Evolutionary conservation across 306 rosid species (phyloP).

Genomic region (Psophocarpus tetragonolobus): DNA sequence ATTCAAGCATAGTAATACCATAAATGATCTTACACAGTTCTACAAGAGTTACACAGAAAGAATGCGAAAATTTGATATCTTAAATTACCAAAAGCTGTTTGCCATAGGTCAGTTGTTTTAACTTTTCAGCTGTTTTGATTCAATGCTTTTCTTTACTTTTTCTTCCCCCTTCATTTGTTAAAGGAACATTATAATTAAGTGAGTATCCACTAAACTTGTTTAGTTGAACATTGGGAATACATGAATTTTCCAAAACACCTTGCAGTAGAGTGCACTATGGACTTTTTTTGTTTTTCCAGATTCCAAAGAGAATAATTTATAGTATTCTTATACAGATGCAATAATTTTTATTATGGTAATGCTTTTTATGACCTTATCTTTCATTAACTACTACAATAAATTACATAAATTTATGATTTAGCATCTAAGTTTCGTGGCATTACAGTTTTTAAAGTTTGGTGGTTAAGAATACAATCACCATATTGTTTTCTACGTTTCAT

Average conservation of each 20-base stretch:
- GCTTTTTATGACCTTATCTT: no score
- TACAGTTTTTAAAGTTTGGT: constrained; percentile 6
- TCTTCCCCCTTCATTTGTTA: not conserved
- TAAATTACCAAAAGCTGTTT: constrained; percentile 78
- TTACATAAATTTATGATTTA: constrained; percentile 17
- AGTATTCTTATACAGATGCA: not conserved
- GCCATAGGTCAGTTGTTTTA: constrained; percentile 65
- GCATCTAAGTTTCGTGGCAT: not conserved
- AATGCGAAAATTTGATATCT: constrained; percentile 75
- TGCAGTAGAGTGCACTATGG: not conserved
- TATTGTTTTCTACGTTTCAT: not conserved
- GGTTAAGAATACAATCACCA: not conserved
- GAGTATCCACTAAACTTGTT: not conserved
- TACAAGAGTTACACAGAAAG: constrained; percentile 68
- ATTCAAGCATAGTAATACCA: constrained; percentile 39
- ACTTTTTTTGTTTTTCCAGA: not conserved
- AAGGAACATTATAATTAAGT: not conserved
- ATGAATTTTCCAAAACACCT: not conserved
- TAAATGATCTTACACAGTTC: constrained; percentile 58
- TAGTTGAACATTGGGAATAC: not conserved
- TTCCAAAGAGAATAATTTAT: not conserved
- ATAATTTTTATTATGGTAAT: not conserved
- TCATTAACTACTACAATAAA: no score
- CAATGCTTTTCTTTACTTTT: not conserved
- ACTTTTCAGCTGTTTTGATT: not conserved